Evolutionary conservation across 805 yeast species (phyloP).

Genomic region (Teunomyces cretensis): DNA sequence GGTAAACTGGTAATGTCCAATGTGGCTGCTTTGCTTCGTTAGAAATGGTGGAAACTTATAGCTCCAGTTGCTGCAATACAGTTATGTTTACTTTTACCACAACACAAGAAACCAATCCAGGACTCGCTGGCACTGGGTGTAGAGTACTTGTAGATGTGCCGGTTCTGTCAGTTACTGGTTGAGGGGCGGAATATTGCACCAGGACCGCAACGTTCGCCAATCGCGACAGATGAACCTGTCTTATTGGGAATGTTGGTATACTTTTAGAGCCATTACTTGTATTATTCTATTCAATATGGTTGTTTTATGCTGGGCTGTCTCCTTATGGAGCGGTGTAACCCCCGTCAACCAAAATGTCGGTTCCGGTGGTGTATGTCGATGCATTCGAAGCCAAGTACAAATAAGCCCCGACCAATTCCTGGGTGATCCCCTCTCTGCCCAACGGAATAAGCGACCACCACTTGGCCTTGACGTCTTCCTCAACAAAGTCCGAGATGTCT

Average conservation of each 20-base stretch:
- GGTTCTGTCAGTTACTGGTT: too few species aligned
- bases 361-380: constrained; percentile 43
- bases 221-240: background rate
- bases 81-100: too few species aligned
- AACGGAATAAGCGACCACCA: constrained; percentile 45
- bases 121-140: too few species aligned
- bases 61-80: too few species aligned
- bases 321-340: constrained; percentile 33
- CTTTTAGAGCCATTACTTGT: background rate
- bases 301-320: too few species aligned
- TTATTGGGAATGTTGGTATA: background rate
- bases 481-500: constrained; percentile 39
- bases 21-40: too few species aligned
- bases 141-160: too few species aligned
- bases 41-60: too few species aligned
- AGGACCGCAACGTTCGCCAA: too few species aligned
- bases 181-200: too few species aligned
- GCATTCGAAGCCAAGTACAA: constrained; percentile 46
- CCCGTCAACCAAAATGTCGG: constrained; percentile 47
- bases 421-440: constrained; percentile 46
- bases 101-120: too few species aligned
- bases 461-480: constrained; percentile 27
- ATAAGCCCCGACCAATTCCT: constrained; percentile 48
- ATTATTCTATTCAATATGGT: background rate
- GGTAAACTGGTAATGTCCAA: too few species aligned